Conservation (phyloP, 495 filamentous ascomycete species). For the Aspergillus kassunensis region DNA sequence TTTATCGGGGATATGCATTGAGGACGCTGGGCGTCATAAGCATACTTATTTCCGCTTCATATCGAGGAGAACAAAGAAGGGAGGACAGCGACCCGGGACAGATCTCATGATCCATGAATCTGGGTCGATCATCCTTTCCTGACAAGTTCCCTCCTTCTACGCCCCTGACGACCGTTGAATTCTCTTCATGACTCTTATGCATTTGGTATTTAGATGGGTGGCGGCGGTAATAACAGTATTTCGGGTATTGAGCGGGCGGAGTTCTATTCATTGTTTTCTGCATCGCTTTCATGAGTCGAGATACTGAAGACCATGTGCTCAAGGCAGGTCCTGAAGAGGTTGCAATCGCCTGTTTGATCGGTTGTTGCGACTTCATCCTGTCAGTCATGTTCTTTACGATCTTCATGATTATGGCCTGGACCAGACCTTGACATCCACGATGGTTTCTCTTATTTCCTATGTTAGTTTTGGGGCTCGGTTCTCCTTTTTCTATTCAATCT, state of each 20-base stretch:
- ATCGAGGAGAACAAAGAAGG: not conserved
- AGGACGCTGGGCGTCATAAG: constrained; percentile 2
- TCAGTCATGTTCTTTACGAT: not conserved
- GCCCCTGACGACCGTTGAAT: constrained; percentile 11
- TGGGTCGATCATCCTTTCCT: constrained; percentile 7
- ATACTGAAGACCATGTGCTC: constrained; percentile 4
- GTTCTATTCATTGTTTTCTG: constrained; percentile 12
- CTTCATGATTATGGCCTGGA: constrained; percentile 3
- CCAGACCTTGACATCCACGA: constrained; percentile 1
- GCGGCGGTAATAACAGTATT: constrained; percentile 12
- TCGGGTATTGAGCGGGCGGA: constrained; percentile 15
- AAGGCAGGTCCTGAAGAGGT: constrained; percentile 5
- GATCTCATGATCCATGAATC: no score
- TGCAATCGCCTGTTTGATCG: constrained; percentile 6
- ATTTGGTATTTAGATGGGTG: constrained; percentile 19
- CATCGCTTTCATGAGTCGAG: constrained; percentile 12
- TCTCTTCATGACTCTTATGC: constrained; percentile 15
- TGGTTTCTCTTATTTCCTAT: constrained; percentile 1
- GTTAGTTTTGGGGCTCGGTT: constrained; percentile 10
- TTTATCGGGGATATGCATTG: constrained; percentile 2
- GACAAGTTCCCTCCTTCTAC: constrained; percentile 17
- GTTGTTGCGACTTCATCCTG: constrained; percentile 1
- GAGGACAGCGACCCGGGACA: not conserved
- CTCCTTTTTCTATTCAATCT: not conserved
- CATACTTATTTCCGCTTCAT: constrained; percentile 1